Base-by-base conservation (phyloP, 2,329 filamentous ascomycete genomes). In the Penicillium sp. region DNA sequence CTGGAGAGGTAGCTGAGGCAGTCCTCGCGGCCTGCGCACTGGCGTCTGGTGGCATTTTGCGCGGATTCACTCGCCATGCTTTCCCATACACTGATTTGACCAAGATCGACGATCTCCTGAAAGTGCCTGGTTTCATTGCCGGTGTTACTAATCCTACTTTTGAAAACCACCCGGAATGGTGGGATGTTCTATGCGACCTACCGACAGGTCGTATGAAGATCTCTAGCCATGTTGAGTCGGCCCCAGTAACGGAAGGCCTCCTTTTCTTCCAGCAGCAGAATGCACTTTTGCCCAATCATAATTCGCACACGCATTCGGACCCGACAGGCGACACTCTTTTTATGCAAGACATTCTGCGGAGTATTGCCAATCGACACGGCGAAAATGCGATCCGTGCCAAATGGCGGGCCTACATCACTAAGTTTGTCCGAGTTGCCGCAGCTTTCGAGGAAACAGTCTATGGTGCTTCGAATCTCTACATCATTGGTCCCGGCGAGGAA, bases 71-170 rank as follows among this genome's bases (percentile, higher is more conserved):
- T 8, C 84, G 94, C 16, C 90, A 97, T 74, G 94, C 94, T 0
- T 99, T 99, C 68, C 94, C 94, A 2, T 99, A 99, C 68, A 99
- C 94, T 1, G 94, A 99, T 75, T 80, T 99, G 41, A 96, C 91
- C 59, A 99, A 99, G 74, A 92, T 99, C 54, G 94, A 99, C 61
- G 94, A 97, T 69, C 81, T 99, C 10, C 81, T 99, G 44, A 93
- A 95, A 65, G 94, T 99, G 0, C 93, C 94, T 6, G 94, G 94
- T 2, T 99, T 99, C 73, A 96, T 99, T 64, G 94, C 94, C 2
- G 94, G 94, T 52, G 94, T 99, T 38, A 99, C 93, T 1, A 99
- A 99, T 68, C 94, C 94, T 6, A 93, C 91, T 0, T 99, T 99
- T 70, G 91, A 93, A 56, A 85, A 91, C 66, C 93, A 97, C 66